Evolutionary conservation across 2,329 filamentous ascomycete species (phyloP).

Genomic region (Endothia cerciana): DNA sequence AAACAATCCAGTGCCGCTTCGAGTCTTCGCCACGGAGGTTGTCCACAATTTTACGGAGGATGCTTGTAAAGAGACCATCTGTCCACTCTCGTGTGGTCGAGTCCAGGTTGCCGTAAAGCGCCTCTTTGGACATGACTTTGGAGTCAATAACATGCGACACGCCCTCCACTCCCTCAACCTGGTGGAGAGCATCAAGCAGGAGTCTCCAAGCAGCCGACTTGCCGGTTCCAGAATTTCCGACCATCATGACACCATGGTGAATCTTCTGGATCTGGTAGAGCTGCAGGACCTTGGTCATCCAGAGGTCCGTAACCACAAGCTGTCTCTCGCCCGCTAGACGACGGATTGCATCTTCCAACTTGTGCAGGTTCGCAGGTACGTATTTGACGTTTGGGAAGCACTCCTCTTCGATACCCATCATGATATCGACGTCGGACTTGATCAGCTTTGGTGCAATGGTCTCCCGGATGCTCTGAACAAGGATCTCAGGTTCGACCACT

Average conservation of each 20-base stretch:
- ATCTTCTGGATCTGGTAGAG: slow-evolving; percentile 97
- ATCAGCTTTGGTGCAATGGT: slow-evolving; percentile 98
- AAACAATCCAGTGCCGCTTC: slow-evolving; percentile 99
- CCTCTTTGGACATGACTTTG: slow-evolving; percentile 99
- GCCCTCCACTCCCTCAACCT: slow-evolving; percentile 88
- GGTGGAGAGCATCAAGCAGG: slow-evolving; percentile 86
- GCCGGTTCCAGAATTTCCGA: slow-evolving; percentile 94
- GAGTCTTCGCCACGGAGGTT: slow-evolving; percentile 96
- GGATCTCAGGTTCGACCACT: slow-evolving; percentile 90
- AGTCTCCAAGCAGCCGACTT: slow-evolving; percentile 96
- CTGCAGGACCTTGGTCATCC: slow-evolving; percentile 97
- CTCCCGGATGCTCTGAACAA: slow-evolving; percentile 97
- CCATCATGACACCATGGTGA: slow-evolving; percentile 99
- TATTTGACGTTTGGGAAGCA: slow-evolving; percentile 95
- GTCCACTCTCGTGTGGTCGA: slow-evolving; percentile 99
- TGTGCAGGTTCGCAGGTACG: slow-evolving; percentile 81
- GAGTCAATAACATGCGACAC: slow-evolving; percentile 98
- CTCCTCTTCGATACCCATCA: slow-evolving; percentile 79
- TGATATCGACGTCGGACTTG: slow-evolving; percentile 84
- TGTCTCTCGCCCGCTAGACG: slow-evolving; percentile 83
- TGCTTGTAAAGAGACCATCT: slow-evolving; percentile 96
- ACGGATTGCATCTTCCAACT: slow-evolving; percentile 79
- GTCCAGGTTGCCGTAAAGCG: slow-evolving; percentile 92
- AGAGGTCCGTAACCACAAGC: slow-evolving; percentile 87
- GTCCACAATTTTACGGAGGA: slow-evolving; percentile 96